A percentile compares a stretch with the other conserved stretches of the same genome.
These are phyloP conservation scores for Aspergillus asperescens DNA, from an alignment of 495 filamentous ascomycete genomes.

Conservation along the genomic window DNA sequence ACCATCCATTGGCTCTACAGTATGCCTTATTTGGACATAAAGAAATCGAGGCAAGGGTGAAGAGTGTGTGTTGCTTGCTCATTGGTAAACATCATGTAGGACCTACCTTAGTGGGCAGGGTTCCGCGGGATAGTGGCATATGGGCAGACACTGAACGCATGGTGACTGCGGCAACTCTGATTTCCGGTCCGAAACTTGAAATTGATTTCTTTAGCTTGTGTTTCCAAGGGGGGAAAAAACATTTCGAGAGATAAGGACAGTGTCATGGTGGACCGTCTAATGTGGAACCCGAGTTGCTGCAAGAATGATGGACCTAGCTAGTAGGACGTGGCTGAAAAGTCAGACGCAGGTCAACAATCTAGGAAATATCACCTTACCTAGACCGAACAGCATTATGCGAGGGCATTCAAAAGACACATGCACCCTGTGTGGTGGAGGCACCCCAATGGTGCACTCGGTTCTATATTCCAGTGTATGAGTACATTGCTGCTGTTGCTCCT, in stretches of 20 bases:
- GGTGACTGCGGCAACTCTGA: neutral
- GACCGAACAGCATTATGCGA: conserved; percentile 17
- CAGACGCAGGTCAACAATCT: conserved; percentile 14
- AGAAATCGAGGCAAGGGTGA: conserved; percentile 11
- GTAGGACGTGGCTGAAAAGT: conserved; percentile 5
- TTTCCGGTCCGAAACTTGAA: neutral
- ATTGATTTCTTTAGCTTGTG: neutral
- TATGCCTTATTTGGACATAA: conserved; percentile 16
- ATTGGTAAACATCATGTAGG: conserved; percentile 18
- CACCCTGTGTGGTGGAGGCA: conserved; percentile 4
- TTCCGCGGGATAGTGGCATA: conserved; percentile 12
- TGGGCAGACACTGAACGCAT: conserved; percentile 1
- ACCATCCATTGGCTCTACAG: conserved; percentile 17
- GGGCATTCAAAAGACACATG: conserved; percentile 18
- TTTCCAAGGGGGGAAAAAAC: neutral
- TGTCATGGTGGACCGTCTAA: conserved; percentile 12
- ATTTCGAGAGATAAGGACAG: conserved; percentile 6
- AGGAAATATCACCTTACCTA: conserved; percentile 13
- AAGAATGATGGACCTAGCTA: conserved; percentile 7
- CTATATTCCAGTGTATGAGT: conserved; percentile 3
- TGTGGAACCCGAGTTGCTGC: conserved; percentile 9
- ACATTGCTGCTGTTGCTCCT: neutral
- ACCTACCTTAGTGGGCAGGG: conserved; percentile 7
- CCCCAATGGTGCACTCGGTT: neutral
- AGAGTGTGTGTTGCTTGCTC: conserved; percentile 13